Percentiles rank a stretch among this genome's conserved stretches.
These are phyloP conservation scores for Cystobasidium slooffiae DNA, from an alignment of 1,284 basidiomycete species.

Conservation along the genomic window DNA sequence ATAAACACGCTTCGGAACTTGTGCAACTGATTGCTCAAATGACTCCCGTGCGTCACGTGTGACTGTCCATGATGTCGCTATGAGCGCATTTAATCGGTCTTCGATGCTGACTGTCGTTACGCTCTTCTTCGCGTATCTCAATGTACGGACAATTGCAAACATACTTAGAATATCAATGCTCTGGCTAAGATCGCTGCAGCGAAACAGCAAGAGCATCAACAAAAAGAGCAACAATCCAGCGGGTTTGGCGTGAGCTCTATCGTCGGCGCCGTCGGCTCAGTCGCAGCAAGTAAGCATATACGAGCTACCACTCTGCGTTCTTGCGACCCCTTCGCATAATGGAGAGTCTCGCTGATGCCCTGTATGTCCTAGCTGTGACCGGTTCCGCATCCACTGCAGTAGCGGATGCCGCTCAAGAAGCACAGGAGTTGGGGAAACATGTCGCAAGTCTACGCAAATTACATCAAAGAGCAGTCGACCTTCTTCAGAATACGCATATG, in stretches of 20 bases:
- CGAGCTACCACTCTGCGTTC: no score
- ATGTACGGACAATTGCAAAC: neutral
- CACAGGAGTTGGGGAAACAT: slow-evolving; percentile 3
- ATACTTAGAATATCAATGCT: neutral
- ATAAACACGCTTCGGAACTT: slow-evolving; percentile 23
- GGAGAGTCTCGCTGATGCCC: neutral
- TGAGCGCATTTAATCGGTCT: neutral
- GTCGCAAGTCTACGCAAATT: slow-evolving; percentile 12
- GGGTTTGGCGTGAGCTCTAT: slow-evolving; percentile 1
- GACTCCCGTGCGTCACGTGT: slow-evolving; percentile 30
- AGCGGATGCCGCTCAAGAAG: neutral
- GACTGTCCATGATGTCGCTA: neutral
- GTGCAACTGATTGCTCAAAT: slow-evolving; percentile 26
- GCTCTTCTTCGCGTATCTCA: neutral
- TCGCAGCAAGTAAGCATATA: slow-evolving; percentile 5
- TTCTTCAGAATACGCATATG: slow-evolving; percentile 26
- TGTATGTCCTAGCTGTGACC: slow-evolving; percentile 8
- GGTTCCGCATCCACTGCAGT: neutral
- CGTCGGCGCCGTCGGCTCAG: slow-evolving; percentile 21
- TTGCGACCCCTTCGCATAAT: neutral
- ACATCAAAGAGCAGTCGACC: slow-evolving; percentile 17
- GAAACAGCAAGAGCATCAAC: slow-evolving; percentile 7
- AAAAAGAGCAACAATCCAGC: neutral
- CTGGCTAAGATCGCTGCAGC: slow-evolving; percentile 7
- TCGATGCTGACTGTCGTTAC: neutral